Evolutionary conservation across 495 filamentous ascomycete species (phyloP).

Genomic region (Daldinia concentrica): DNA sequence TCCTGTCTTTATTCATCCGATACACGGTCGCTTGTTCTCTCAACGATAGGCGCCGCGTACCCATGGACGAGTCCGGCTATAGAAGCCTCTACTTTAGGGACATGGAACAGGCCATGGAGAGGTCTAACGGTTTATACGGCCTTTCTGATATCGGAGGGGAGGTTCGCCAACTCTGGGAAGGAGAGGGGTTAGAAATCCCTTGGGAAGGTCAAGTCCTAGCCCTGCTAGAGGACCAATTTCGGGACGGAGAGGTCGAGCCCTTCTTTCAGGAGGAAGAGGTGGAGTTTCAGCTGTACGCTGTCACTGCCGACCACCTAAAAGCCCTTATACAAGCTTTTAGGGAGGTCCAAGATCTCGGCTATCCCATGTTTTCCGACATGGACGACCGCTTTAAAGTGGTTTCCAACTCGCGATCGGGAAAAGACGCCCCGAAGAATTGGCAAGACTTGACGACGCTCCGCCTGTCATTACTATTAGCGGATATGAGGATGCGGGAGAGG

Average conservation of each 20-base stretch:
- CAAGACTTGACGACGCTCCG: background rate
- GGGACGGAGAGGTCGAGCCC: background rate
- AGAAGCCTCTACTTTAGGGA: background rate
- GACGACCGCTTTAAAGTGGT: background rate
- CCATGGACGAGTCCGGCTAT: background rate
- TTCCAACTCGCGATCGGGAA: background rate
- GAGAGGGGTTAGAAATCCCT: background rate
- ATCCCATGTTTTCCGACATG: background rate
- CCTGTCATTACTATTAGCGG: background rate
- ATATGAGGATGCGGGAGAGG: background rate
- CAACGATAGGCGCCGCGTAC: background rate
- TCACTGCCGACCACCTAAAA: background rate
- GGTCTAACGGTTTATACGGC: background rate
- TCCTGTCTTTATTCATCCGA: background rate
- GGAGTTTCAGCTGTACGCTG: background rate
- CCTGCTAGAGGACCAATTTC: background rate
- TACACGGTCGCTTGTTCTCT: background rate
- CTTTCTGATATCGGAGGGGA: background rate
- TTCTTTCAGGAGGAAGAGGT: background rate
- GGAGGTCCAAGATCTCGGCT: background rate
- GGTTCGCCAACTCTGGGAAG: background rate
- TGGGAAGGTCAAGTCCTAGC: background rate
- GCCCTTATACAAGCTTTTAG: background rate
- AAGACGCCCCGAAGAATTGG: background rate
- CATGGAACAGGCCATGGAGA: background rate